These are phyloP conservation scores for Macrocystidia cucumis DNA, from an alignment of 1,284 basidiomycete genomes.

Conservation along the genomic window DNA sequence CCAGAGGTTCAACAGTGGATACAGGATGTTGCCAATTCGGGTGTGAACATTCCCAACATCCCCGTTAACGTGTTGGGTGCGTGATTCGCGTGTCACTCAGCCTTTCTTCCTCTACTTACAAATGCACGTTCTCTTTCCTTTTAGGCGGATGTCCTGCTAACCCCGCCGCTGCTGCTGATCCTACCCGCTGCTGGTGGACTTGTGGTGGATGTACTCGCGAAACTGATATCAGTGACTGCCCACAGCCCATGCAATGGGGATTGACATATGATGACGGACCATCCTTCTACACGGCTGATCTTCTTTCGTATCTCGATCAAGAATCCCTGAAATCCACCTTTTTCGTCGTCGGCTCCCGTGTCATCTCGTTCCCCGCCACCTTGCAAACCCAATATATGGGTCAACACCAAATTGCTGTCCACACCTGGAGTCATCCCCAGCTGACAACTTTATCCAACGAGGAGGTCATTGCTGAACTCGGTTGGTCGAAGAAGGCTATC, in stretches of 20 bases:
- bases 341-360: constrained; percentile 81
- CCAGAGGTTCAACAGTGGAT: constrained; percentile 71
- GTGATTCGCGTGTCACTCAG: no score
- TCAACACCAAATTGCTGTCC: constrained; percentile 63
- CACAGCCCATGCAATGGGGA: constrained; percentile 66
- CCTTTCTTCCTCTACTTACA: constrained; percentile 3
- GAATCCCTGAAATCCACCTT: constrained; percentile 75
- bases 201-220: constrained; percentile 68
- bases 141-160: constrained; percentile 58
- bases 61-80: constrained; percentile 37
- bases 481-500: constrained; percentile 83
- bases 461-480: constrained; percentile 82
- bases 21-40: constrained; percentile 45
- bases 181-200: constrained; percentile 78
- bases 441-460: constrained; percentile 78
- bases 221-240: constrained; percentile 69
- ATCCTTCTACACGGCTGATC: constrained; percentile 71
- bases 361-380: constrained; percentile 30
- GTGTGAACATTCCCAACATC: constrained; percentile 48
- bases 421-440: constrained; percentile 61
- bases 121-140: constrained; percentile 5
- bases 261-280: constrained; percentile 76
- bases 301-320: constrained; percentile 62
- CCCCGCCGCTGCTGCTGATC: constrained; percentile 46
- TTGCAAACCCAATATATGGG: constrained; percentile 65